These are phyloP conservation scores for Potentilla sterilis DNA, from an alignment of 306 rosid species.

Conservation along the genomic window DNA sequence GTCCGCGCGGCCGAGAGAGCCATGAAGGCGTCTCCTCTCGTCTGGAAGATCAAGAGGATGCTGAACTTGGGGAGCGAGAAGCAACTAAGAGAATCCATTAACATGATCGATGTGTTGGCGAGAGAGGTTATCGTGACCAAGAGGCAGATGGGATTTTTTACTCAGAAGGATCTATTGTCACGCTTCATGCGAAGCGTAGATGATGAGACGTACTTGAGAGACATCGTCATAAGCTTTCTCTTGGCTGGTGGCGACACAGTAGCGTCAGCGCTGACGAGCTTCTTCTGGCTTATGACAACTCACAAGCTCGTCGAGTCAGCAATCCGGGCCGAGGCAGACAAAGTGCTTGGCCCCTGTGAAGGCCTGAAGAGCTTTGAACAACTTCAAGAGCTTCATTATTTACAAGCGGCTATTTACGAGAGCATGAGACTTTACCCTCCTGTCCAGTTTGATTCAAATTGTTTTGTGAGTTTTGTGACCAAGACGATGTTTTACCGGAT, in stretches of 20 bases:
- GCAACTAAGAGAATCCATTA: conserved; percentile 40
- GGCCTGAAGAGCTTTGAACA: conserved; percentile 38
- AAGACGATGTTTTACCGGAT: conserved; percentile 68
- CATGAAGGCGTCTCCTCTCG: conserved; percentile 53
- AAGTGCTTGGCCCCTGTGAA: conserved; percentile 34
- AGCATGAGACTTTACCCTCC: conserved; percentile 87
- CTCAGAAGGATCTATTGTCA: conserved; percentile 61
- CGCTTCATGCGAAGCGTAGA: conserved; percentile 56
- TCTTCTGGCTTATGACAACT: conserved; percentile 62
- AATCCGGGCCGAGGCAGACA: conserved; percentile 53
- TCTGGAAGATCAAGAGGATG: conserved; percentile 72
- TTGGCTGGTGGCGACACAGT: conserved; percentile 87
- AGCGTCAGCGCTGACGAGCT: conserved; percentile 73
- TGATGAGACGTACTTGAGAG: conserved; percentile 65
- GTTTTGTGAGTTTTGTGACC: conserved; percentile 54
- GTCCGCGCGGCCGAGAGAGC: conserved; percentile 88
- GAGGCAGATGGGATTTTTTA: conserved; percentile 37
- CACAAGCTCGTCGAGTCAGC: conserved; percentile 41
- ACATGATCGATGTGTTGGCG: conserved; percentile 50
- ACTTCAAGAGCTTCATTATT: conserved; percentile 48
- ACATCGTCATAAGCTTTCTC: conserved; percentile 68
- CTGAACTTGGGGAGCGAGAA: conserved; percentile 64
- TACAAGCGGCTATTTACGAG: conserved; percentile 59
- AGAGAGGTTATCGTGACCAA: conserved; percentile 56
- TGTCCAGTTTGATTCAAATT: conserved; percentile 74